Conservation (phyloP, 495 filamentous ascomycete species). For the Penicillium macrosclerotiorum region DNA sequence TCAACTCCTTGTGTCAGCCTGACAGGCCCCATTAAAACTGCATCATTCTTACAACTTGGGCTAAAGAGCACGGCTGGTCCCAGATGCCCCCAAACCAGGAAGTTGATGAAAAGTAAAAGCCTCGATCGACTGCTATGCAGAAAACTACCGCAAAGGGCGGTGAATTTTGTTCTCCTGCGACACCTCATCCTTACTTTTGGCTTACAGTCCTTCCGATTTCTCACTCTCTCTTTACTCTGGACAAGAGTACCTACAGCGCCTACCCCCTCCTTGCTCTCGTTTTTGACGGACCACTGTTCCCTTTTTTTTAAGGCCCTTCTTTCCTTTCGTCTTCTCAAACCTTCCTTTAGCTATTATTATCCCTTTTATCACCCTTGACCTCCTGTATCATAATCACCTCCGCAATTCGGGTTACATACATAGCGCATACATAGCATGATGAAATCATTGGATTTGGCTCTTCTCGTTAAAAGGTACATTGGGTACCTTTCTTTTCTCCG, state of each 20-base stretch:
- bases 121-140: slow-evolving; percentile 3
- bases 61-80: slow-evolving; percentile 25
- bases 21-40: not conserved
- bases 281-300: not conserved
- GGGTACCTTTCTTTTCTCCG: no score
- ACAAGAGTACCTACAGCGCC: not conserved
- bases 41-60: slow-evolving; percentile 4
- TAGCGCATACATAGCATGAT: slow-evolving; percentile 24
- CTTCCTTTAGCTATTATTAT: slow-evolving; percentile 10
- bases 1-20: not conserved
- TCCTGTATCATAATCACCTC: slow-evolving; percentile 23
- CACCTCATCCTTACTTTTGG: not conserved
- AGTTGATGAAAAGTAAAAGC: not conserved
- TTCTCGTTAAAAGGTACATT: no score
- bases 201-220: not conserved
- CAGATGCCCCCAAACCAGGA: slow-evolving; percentile 8
- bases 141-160: not conserved
- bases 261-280: not conserved
- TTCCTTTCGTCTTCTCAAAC: not conserved
- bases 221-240: not conserved
- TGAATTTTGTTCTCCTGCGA: slow-evolving; percentile 1
- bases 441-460: slow-evolving; percentile 4
- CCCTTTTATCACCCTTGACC: not conserved
- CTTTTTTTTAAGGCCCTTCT: no score
- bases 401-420: slow-evolving; percentile 9